Base-by-base conservation (phyloP, 2,329 filamentous ascomycete species). In the Spiromastix sp. region DNA sequence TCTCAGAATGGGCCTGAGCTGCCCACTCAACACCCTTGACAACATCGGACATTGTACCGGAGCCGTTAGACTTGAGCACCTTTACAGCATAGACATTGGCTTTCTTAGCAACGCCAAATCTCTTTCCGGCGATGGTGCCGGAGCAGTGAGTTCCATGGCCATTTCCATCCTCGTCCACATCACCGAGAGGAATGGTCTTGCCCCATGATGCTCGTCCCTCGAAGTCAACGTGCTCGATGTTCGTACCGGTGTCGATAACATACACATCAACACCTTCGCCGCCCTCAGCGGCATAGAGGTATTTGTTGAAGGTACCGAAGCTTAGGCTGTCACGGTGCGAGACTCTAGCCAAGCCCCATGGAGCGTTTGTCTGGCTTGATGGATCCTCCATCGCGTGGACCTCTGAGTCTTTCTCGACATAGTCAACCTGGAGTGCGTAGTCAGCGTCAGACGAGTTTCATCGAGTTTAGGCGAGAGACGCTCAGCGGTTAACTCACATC, bases 101-200 rank as follows among this genome's bases (percentile, higher is more conserved):
- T 77, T 96, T 95, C 81, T 98, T 98, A 61, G 91, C 89, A 46
- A 98, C 91, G 76, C 91, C 91, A 59, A 94, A 98, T 72, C 94
- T 95, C 78, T 91, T 93, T 60, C 93, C 91, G 47, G 84, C 91
- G 54, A 98, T 81, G 44, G 93, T 98, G 52, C 91, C 91, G 46
- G 91, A 96, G 79, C 91, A 98, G 74, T 98, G 91, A 55, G 91
- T 98, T 54, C 91, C 91, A 71, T 98, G 91, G 43, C 91, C 91
- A 54, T 98, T 98, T 62, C 91, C 91, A 67, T 98, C 91, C 50
- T 76, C 72, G 57, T 98, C 91, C 33, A 73, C 79, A 57, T 98
- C 87, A 42, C 79, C 79, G 31, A 62, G 48, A 42, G 93, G 93
- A 51, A 98, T 87, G 48, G 91, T 98, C 77, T 93, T 91, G 60